Evolutionary conservation across 345 rosid species (phyloP).

Genomic region (Bruguiera parviflora): DNA sequence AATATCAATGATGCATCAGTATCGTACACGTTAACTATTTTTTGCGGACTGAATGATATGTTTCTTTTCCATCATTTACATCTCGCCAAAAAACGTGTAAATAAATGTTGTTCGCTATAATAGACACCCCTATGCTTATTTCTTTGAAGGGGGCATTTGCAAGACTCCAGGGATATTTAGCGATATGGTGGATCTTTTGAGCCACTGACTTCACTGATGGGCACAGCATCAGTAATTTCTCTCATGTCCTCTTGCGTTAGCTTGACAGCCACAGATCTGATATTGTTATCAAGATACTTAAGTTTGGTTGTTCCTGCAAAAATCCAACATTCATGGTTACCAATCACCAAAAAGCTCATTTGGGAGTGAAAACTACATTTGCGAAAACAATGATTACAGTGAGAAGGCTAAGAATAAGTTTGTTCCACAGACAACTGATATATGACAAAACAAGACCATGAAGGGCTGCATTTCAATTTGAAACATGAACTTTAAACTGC

Average conservation of each 20-base stretch:
- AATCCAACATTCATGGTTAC: background rate
- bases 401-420: background rate
- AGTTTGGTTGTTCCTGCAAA: conserved; percentile 46
- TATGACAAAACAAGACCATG: too few species aligned
- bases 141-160: conserved; percentile 43
- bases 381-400: too few species aligned
- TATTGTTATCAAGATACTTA: conserved; percentile 42
- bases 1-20: too few species aligned
- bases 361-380: too few species aligned
- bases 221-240: conserved; percentile 39
- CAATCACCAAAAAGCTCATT: background rate
- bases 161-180: conserved; percentile 36
- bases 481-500: too few species aligned
- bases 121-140: background rate
- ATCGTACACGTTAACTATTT: too few species aligned
- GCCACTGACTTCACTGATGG: conserved; percentile 41
- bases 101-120: too few species aligned
- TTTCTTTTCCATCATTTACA: too few species aligned
- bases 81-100: too few species aligned
- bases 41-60: too few species aligned
- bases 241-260: conserved; percentile 32
- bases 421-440: too few species aligned
- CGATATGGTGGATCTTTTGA: conserved; percentile 19
- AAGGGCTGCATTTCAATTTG: too few species aligned
- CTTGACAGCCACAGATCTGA: conserved; percentile 34